Evolutionary conservation across 345 rosid species (phyloP), one percentile per base, ranked within the genome.

Genomic region (Physaria fendleri): DNA sequence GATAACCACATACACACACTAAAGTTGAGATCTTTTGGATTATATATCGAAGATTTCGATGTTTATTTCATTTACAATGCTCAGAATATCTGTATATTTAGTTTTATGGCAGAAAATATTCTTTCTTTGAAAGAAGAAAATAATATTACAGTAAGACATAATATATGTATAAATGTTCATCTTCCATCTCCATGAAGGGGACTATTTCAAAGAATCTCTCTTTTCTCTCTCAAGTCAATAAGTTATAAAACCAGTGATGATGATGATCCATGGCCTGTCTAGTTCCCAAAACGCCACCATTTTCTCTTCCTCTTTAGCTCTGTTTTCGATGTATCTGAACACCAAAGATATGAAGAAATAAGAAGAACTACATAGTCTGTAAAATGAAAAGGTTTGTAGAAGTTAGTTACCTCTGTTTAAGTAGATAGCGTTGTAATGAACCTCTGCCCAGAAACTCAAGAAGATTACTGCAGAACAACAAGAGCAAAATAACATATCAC

Each of bases 381-480:
- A 1, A 39, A 29, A 6, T 25, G n/a, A 22, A 8, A 8, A n/a
- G 15, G 35, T 24, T 21, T 37, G 15, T 18, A 13, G 3, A 13
- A 16, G 40, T 33, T 62, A 16, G 40, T 33, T 62, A 81, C 94
- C 94, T 76, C 70, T 78, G 77, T 75, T 74, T 28, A 80, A 74
- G 76, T 84, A 78, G 66, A 92, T 85, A n/a, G 99, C 77, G 66
- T 92, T 92, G 85, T 92, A 92, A 69, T 92, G 99, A 44, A 92
- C 99, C 69, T 92, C 99, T 43, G 99, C 97, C 99, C 99, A 88
- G 53, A 92, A 92, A 69, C 99, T 92, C 66, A 88, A 54, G 71
- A 57, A 85, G 61, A 92, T 80, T 25, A 53, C 99, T 92, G 86
- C 82, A 83, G 5, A 49, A 49, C 13, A 55, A 62, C 14, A 18